Evolutionary conservation across 2,329 filamentous ascomycete genomes (phyloP).

Genomic region (Fusarium sp.): DNA sequence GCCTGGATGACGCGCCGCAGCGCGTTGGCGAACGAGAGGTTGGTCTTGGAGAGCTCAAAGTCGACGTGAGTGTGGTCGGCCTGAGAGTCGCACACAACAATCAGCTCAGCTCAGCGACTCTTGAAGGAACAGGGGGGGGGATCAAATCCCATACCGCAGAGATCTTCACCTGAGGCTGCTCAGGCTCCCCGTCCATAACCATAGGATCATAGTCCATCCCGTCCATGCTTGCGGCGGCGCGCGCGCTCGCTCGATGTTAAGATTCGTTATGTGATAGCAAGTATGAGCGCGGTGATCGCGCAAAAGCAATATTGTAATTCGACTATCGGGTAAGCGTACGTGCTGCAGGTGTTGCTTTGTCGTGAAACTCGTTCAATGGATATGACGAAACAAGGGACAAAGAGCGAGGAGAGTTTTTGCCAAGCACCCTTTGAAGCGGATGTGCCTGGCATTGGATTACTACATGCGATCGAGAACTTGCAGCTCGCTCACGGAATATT

Average conservation of each 20-base stretch:
- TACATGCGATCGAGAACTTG: conserved; percentile 31
- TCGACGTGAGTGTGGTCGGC: conserved; percentile 84
- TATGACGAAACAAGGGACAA: conserved; percentile 9
- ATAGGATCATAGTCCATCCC: conserved; percentile 70
- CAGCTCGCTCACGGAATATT: conserved; percentile 40
- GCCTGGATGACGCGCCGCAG: conserved; percentile 90
- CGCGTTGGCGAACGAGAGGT: conserved; percentile 92
- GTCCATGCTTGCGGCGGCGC: conserved; percentile 47
- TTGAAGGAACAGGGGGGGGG: background rate
- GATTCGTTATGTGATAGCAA: conserved; percentile 11
- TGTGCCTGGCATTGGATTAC: conserved; percentile 15
- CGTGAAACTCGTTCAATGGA: background rate
- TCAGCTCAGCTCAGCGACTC: conserved; percentile 36
- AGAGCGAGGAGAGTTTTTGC: conserved; percentile 37
- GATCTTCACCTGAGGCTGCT: conserved; percentile 69
- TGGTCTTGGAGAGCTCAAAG: conserved; percentile 90
- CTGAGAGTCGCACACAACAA: conserved; percentile 56
- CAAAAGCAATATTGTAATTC: background rate
- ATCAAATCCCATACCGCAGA: conserved; percentile 60
- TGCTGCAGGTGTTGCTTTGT: background rate
- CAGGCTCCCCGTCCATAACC: conserved; percentile 67
- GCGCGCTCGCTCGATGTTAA: conserved; percentile 13
- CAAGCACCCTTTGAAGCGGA: conserved; percentile 9
- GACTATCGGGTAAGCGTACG: background rate
- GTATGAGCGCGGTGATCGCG: conserved; percentile 1